These are phyloP conservation scores for Exophiala sp. DNA, from an alignment of 2,329 filamentous ascomycete species.

Conservation along the genomic window DNA sequence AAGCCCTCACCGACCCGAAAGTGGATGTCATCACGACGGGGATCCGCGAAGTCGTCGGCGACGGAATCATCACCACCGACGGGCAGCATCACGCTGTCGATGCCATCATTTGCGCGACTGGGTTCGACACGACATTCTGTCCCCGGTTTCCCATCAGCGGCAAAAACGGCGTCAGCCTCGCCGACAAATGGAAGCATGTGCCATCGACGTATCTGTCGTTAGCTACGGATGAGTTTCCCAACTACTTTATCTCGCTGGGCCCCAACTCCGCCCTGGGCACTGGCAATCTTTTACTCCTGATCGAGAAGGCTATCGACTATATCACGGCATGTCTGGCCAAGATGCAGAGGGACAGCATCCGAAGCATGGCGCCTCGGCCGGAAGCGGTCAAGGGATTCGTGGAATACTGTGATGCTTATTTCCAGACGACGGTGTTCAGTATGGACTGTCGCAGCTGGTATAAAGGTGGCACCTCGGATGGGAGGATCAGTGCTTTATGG, in stretches of 20 bases:
- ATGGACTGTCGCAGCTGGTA: slow-evolving; percentile 31
- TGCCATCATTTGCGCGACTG: slow-evolving; percentile 37
- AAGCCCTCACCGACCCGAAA: slow-evolving; percentile 25
- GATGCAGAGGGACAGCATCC: slow-evolving; percentile 18
- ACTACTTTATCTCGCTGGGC: slow-evolving; percentile 33
- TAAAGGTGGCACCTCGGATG: slow-evolving; percentile 34
- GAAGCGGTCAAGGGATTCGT: slow-evolving; percentile 12
- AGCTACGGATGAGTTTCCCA: slow-evolving; percentile 33
- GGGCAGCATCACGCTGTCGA: slow-evolving; percentile 33
- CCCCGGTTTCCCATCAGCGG: slow-evolving; percentile 34
- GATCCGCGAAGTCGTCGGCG: slow-evolving; percentile 13
- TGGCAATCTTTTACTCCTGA: slow-evolving; percentile 15
- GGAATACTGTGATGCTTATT: slow-evolving; percentile 14
- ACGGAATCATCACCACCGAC: slow-evolving; percentile 26
- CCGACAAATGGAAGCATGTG: slow-evolving; percentile 28
- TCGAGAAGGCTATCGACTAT: slow-evolving; percentile 20
- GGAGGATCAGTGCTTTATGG: slow-evolving; percentile 41
- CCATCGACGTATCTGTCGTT: slow-evolving; percentile 36
- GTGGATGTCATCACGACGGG: slow-evolving; percentile 14
- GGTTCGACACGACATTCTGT: slow-evolving; percentile 35
- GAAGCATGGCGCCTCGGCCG: slow-evolving; percentile 7
- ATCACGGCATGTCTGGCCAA: slow-evolving; percentile 11
- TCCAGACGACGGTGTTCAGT: slow-evolving; percentile 16
- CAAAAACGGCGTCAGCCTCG: slow-evolving; percentile 23
- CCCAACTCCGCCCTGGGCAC: slow-evolving; percentile 33